These are phyloP conservation scores for Phialophora verrucosa DNA, from an alignment of 2,329 filamentous ascomycete species.

Conservation along the genomic window DNA sequence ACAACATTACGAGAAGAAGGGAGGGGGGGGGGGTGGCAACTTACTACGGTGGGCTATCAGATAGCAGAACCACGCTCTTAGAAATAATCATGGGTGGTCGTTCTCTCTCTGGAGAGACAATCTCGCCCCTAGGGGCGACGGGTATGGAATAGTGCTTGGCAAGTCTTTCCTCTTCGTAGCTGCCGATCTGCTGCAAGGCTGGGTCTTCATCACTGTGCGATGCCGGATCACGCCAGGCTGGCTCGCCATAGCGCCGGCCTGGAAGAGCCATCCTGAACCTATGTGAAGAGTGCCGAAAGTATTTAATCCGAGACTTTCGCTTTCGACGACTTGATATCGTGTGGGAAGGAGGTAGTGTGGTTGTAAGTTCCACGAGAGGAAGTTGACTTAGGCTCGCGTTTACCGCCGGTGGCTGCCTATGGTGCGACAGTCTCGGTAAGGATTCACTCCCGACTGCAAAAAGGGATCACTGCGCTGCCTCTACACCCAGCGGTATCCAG, in stretches of 20 bases:
- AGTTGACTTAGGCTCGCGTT: not conserved
- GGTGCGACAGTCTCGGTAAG: not conserved
- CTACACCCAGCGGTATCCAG: not conserved
- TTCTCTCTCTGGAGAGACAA: not conserved
- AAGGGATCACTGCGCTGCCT: not conserved
- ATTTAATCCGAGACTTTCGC: not conserved
- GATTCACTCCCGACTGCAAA: not conserved
- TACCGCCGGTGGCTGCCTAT: not conserved
- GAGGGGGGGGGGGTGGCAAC: not conserved
- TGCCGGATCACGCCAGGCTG: not conserved
- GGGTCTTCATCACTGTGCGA: not conserved
- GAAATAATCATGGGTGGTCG: not conserved
- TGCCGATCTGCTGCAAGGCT: not conserved
- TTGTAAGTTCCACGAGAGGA: not conserved
- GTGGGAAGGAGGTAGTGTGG: not conserved
- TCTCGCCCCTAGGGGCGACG: not conserved
- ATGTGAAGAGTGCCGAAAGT: not conserved
- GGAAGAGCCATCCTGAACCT: not conserved
- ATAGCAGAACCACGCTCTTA: not conserved
- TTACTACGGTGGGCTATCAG: not conserved
- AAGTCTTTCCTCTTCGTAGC: slow-evolving; percentile 8
- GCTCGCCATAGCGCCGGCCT: slow-evolving; percentile 12
- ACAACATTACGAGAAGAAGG: not conserved
- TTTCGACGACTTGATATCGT: not conserved
- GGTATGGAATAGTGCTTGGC: not conserved